Conservation (phyloP, 1,284 basidiomycete species). For the Moesziomyces antarcticus region DNA sequence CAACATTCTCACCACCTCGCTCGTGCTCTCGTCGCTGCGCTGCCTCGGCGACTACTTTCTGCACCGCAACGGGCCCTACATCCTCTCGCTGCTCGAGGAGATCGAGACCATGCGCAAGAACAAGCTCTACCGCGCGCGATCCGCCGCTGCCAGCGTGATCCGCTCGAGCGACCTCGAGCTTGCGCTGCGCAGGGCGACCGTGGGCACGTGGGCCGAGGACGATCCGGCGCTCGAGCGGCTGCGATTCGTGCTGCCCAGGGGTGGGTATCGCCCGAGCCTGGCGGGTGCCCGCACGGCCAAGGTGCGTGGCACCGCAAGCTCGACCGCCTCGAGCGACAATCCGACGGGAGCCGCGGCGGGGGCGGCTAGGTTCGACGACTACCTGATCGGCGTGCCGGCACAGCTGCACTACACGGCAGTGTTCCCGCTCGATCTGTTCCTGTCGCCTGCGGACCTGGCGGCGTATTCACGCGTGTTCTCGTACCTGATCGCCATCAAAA, state of each 20-base stretch:
- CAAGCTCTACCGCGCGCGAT: slow-evolving; percentile 71
- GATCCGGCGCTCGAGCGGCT: slow-evolving; percentile 45
- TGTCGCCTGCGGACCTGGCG: slow-evolving; percentile 78
- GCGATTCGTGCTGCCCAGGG: slow-evolving; percentile 37
- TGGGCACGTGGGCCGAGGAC: slow-evolving; percentile 55
- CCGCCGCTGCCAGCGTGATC: slow-evolving; percentile 72
- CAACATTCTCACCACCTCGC: slow-evolving; percentile 83
- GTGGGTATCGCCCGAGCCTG: slow-evolving; percentile 35
- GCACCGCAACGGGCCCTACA: slow-evolving; percentile 85
- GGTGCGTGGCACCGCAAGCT: slow-evolving; percentile 17
- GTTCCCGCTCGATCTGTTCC: slow-evolving; percentile 90
- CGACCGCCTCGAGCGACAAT: slow-evolving; percentile 1
- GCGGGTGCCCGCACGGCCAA: slow-evolving; percentile 28
- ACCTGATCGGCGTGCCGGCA: slow-evolving; percentile 43
- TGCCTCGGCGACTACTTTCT: slow-evolving; percentile 76
- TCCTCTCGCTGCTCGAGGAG: slow-evolving; percentile 74
- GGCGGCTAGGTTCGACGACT: slow-evolving; percentile 48
- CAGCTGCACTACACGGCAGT: slow-evolving; percentile 50
- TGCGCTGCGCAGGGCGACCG: slow-evolving; percentile 43
- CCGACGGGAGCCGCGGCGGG: background rate
- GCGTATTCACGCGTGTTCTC: slow-evolving; percentile 82
- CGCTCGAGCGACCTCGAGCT: slow-evolving; percentile 51
- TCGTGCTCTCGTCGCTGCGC: slow-evolving; percentile 81
- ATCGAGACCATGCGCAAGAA: slow-evolving; percentile 78
- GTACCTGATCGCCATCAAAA: slow-evolving; percentile 83